A percentile compares a stretch with the other conserved stretches of the same genome.
Conservation (phyloP, 768 basidiomycete genomes). For the Gyrodon lividus region DNA sequence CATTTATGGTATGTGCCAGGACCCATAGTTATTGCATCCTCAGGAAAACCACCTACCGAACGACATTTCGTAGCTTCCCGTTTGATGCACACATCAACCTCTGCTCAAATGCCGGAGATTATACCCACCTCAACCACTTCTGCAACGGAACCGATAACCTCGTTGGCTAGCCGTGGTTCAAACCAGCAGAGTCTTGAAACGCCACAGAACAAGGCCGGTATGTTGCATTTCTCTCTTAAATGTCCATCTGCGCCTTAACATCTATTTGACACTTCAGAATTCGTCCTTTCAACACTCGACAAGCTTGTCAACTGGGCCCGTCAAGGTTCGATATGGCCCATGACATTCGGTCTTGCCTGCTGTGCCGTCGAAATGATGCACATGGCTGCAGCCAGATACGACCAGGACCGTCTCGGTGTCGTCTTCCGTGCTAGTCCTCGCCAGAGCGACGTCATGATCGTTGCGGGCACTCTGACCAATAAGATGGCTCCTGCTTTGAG, state of each 20-base stretch:
- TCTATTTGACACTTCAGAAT: slow-evolving; percentile 53
- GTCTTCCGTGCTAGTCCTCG: slow-evolving; percentile 99
- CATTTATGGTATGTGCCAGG: slow-evolving; percentile 37
- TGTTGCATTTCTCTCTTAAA: slow-evolving; percentile 16
- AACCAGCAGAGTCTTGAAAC: slow-evolving; percentile 86
- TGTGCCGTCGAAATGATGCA: slow-evolving; percentile 99
- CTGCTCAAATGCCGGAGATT: slow-evolving; percentile 40
- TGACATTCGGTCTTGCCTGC: slow-evolving; percentile 98
- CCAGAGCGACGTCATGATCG: slow-evolving; percentile 98
- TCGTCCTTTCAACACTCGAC: slow-evolving; percentile 93
- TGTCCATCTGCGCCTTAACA: slow-evolving; percentile 1
- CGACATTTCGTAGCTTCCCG: slow-evolving; percentile 42
- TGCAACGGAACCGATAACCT: slow-evolving; percentile 57
- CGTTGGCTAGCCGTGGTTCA: slow-evolving; percentile 72
- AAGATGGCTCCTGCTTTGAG: slow-evolving; percentile 99
- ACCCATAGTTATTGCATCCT: background rate
- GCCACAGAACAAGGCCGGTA: slow-evolving; percentile 88
- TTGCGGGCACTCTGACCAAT: slow-evolving; percentile 97
- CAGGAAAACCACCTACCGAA: slow-evolving; percentile 12
- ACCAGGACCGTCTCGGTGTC: slow-evolving; percentile 95
- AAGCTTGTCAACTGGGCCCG: slow-evolving; percentile 97
- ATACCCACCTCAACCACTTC: slow-evolving; percentile 45
- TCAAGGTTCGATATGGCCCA: slow-evolving; percentile 99
- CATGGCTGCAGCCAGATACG: slow-evolving; percentile 98
- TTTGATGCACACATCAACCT: slow-evolving; percentile 53